These are phyloP conservation scores for Chaetomium strumarium DNA, from an alignment of 2,329 filamentous ascomycete species.

Conservation along the genomic window DNA sequence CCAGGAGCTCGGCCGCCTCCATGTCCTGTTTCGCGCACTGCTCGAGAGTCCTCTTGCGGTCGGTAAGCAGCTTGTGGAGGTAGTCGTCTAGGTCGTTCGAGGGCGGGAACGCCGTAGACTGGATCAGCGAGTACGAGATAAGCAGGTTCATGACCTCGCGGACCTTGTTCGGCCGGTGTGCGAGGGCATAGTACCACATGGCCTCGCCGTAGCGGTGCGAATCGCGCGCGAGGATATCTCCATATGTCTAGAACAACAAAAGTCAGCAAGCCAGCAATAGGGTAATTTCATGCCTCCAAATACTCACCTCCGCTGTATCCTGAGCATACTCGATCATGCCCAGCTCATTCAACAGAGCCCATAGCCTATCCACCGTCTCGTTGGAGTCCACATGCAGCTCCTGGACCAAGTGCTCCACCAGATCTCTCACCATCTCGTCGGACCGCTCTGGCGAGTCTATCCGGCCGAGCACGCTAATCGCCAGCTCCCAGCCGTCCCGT, in stretches of 20 bases:
- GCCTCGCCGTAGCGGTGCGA: conserved; percentile 79
- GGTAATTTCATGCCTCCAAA: neutral
- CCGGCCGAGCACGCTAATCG: conserved; percentile 74
- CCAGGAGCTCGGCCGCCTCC: conserved; percentile 76
- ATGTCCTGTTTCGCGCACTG: conserved; percentile 67
- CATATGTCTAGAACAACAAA: conserved; percentile 67
- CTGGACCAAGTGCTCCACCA: conserved; percentile 62
- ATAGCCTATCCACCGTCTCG: conserved; percentile 72
- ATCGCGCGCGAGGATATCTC: conserved; percentile 65
- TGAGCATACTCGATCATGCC: conserved; percentile 74
- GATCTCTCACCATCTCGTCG: conserved; percentile 65
- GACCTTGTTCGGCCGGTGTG: conserved; percentile 71
- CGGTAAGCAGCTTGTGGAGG: conserved; percentile 62
- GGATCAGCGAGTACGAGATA: conserved; percentile 79
- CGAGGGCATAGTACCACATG: conserved; percentile 84
- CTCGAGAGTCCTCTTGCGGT: conserved; percentile 66
- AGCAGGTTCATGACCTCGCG: conserved; percentile 81
- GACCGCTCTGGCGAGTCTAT: conserved; percentile 68
- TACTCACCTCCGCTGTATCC: conserved; percentile 71
- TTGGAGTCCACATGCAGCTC: conserved; percentile 60
- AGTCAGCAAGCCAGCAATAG: conserved; percentile 21
- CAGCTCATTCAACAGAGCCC: conserved; percentile 69
- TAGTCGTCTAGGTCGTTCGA: conserved; percentile 65
- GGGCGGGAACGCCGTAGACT: conserved; percentile 75
- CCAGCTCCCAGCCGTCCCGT: conserved; percentile 81